Evolutionary conservation across 164 flowering plant genomes (phyloP).

Genomic region (Nymphaea thermarum): DNA sequence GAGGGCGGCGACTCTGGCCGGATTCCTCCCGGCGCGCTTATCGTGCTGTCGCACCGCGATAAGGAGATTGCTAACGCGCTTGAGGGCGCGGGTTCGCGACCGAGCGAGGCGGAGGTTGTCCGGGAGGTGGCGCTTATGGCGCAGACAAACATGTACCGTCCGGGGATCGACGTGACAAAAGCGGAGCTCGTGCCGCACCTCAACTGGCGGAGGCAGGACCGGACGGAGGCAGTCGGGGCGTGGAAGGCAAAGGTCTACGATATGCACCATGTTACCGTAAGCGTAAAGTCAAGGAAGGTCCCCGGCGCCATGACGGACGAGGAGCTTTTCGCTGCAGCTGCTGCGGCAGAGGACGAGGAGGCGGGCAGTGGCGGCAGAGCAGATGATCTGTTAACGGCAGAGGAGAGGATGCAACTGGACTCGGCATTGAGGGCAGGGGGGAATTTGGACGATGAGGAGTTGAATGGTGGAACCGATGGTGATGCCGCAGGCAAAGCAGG

Average conservation of each 20-base stretch:
- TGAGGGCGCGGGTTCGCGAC: constrained; percentile 90
- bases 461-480: constrained; percentile 31
- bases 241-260: constrained; percentile 97
- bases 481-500: constrained; percentile 45
- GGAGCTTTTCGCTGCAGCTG: constrained; percentile 67
- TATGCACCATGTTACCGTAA: constrained; percentile 97
- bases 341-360: constrained; percentile 22
- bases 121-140: constrained; percentile 97
- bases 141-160: constrained; percentile 99
- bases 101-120: constrained; percentile 93
- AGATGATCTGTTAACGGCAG: constrained; percentile 81
- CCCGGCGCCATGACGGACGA: constrained; percentile 99
- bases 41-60: constrained; percentile 94
- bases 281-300: constrained; percentile 93
- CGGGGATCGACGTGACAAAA: constrained; percentile 98
- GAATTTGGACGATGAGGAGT: constrained; percentile 54
- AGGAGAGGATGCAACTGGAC: constrained; percentile 81
- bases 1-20: constrained; percentile 33
- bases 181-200: constrained; percentile 91
- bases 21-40: constrained; percentile 70
- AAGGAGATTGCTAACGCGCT: constrained; percentile 92
- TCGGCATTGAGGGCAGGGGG: constrained; percentile 79
- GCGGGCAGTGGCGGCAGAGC: constrained; percentile 56
- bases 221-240: constrained; percentile 82
- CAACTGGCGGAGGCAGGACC: constrained; percentile 96